Conservation (phyloP, 305 asterid genomes). For the Solanum hybrid region DNA sequence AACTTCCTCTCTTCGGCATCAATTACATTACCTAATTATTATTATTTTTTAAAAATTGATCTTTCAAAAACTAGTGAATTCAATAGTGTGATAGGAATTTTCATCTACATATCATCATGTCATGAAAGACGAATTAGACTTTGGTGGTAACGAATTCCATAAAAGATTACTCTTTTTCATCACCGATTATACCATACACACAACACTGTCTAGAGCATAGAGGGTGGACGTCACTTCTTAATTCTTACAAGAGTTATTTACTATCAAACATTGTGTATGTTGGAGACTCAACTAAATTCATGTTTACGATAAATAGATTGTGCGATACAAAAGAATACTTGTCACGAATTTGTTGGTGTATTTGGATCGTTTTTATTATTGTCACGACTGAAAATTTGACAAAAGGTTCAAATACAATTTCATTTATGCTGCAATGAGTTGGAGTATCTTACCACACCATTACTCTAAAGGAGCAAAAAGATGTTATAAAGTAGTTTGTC, state of each 20-base stretch:
- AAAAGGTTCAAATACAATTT: not conserved
- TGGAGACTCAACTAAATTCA: too few species aligned
- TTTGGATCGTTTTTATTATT: not conserved
- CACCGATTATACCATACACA: not conserved
- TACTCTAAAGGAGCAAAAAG: not conserved
- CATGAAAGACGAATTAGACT: not conserved
- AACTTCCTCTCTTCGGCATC: too few species aligned
- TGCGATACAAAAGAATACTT: too few species aligned
- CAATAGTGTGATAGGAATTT: not conserved
- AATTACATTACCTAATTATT: not conserved
- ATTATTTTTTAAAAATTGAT: too few species aligned
- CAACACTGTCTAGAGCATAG: not conserved
- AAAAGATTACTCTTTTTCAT: not conserved
- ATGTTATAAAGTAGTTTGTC: not conserved
- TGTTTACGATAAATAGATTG: too few species aligned
- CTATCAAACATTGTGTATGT: not conserved
- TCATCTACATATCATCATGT: not conserved
- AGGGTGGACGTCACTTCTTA: not conserved
- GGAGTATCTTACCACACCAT: not conserved
- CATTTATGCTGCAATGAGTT: not conserved
- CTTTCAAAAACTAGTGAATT: not conserved
- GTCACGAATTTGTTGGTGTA: too few species aligned
- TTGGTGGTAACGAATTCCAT: not conserved
- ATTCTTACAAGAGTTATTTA: not conserved
- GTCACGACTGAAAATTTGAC: not conserved